Conservation (phyloP, 1,284 basidiomycete species). For the Schizophyllum commune region DNA sequence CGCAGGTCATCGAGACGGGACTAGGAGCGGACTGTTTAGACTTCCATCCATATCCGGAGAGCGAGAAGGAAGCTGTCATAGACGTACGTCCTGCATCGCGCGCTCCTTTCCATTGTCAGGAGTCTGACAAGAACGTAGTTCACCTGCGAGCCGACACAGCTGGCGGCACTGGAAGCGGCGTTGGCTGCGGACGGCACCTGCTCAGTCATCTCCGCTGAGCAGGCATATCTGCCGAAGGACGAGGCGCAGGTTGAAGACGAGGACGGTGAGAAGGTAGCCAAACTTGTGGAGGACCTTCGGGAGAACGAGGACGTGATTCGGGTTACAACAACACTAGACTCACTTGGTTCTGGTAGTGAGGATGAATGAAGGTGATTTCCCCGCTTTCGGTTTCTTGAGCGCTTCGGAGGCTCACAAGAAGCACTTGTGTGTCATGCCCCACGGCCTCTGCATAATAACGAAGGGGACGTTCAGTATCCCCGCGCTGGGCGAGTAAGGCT, state of each 20-base stretch:
- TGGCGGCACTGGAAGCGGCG: conserved; percentile 37
- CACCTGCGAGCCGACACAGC: conserved; percentile 41
- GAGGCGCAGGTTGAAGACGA: conserved; percentile 28
- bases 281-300: conserved; percentile 50
- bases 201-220: conserved; percentile 42
- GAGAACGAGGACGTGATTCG: conserved; percentile 55
- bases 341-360: neutral
- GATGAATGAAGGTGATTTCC: neutral
- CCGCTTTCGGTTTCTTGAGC: neutral
- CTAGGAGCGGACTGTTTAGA: conserved; percentile 49
- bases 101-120: neutral
- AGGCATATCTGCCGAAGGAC: conserved; percentile 49
- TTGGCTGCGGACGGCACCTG: conserved; percentile 27
- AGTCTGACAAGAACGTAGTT: conserved; percentile 30
- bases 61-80: conserved; percentile 28
- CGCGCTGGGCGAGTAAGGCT: no score
- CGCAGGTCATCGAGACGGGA: conserved; percentile 35
- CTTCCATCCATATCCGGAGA: conserved; percentile 13
- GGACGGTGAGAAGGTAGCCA: conserved; percentile 30
- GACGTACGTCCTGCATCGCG: conserved; percentile 28
- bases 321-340: conserved; percentile 40
- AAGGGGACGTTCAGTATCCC: no score
- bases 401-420: neutral
- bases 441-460: no score
- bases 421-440: no score